Base-by-base conservation (phyloP, 495 filamentous ascomycete species). In the Trichoderma erinaceum region DNA sequence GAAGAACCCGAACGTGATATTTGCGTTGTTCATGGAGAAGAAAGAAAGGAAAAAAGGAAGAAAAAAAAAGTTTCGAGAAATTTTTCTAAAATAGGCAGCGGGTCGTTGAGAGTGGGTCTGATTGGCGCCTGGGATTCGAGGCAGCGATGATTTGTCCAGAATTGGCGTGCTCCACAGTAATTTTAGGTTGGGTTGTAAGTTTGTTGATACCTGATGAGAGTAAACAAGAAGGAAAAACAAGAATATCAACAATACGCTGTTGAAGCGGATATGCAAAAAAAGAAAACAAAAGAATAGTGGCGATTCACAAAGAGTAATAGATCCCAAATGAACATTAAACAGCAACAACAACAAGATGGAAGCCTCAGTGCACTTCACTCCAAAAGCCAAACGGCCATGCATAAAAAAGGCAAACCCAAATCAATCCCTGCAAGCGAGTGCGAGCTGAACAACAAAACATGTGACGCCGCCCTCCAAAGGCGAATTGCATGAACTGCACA, bases 11-110 rank as follows among this genome's bases (percentile, higher is more conserved):
- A 82, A 83, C 78, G 81, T 83, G 71, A 69, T 70, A 70, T 80
- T 79, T 82, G 82, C 82, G 81, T 84, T 84, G 82, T 84, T 82
- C 76, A 78, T 78, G 73, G 72, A 76, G 73, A 79, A 77, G 71
- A 61, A 61, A 76, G 72, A 75, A 73, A 68, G 69, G 63, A 66
- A 71, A 77, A 73, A 70, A 52, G 56, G 76, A 73, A 71, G 46
- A 61, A 46, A 43, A 35, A 69, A 71, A 70, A 69, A 63, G 68
- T 70, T 63, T 18, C 21, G 7, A 29, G 29, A 61, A 29, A 29
- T 61, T 61, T 61, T 61, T 21, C 44, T 61, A 61, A 61, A 61
- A 61, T 61, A 61, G 56, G 56, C 16, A 61, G 56, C 56, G 56
- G 56, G 56, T 61, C 23, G 56, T 61, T 18, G 8, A 32, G 56